A percentile compares a stretch with the other conserved stretches of the same genome.
These are phyloP conservation scores for Oryza officinalis DNA, from an alignment of 176 grass and related monocot genomes.

Conservation along the genomic window DNA sequence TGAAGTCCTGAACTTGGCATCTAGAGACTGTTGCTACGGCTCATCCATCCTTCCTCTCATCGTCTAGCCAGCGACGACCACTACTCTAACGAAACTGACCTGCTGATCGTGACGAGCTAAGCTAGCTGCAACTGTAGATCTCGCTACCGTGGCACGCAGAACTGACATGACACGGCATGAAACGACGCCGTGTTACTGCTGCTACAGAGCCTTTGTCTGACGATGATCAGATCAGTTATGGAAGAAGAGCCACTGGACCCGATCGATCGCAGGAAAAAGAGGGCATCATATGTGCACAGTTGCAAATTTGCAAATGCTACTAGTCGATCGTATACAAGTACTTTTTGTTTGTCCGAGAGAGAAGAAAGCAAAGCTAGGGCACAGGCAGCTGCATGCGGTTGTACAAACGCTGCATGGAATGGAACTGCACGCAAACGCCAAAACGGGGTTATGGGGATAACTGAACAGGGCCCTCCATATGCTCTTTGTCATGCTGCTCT, in stretches of 20 bases:
- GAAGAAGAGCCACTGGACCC: background rate
- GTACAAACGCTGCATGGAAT: background rate
- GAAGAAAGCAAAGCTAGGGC: background rate
- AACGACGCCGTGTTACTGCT: background rate
- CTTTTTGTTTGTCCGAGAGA: slow-evolving; percentile 16
- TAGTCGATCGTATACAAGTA: background rate
- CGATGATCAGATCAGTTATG: background rate
- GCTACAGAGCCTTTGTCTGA: background rate
- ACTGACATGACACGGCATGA: slow-evolving; percentile 29
- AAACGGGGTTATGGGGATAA: slow-evolving; percentile 38
- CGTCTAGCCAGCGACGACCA: background rate
- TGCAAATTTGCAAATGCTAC: too few relatives aligned
- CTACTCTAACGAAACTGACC: slow-evolving; percentile 2
- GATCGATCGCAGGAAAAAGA: background rate
- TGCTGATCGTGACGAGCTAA: background rate
- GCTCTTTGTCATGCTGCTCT: slow-evolving; percentile 49
- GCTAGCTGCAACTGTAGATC: background rate
- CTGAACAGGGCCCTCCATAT: slow-evolving; percentile 34
- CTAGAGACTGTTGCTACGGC: slow-evolving; percentile 1
- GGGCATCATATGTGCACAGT: background rate
- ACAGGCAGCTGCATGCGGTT: background rate
- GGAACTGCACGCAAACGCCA: slow-evolving; percentile 11
- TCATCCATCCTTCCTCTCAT: background rate
- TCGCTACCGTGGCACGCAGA: background rate
- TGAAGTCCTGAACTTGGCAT: slow-evolving; percentile 13